These are phyloP conservation scores for Rosa chinensis DNA, from an alignment of 306 rosid species.

Conservation along the genomic window DNA sequence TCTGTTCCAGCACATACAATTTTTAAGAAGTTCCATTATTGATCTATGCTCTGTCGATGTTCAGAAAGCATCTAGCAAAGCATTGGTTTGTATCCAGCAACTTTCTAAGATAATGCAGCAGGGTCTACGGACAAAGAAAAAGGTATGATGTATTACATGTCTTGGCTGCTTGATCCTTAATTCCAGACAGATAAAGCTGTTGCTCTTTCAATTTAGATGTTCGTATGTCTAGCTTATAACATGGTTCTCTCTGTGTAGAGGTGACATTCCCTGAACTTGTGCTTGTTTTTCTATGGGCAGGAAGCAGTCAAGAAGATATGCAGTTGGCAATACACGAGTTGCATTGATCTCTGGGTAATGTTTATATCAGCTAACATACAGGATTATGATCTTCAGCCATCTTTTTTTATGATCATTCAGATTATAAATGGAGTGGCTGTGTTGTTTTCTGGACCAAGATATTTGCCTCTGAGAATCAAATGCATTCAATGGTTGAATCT, in stretches of 20 bases:
- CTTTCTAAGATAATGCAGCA: slow-evolving; percentile 66
- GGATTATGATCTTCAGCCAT: slow-evolving; percentile 72
- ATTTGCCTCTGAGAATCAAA: slow-evolving; percentile 82
- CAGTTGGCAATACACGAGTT: slow-evolving; percentile 73
- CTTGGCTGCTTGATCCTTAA: slow-evolving; percentile 21
- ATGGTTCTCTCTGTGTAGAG: not conserved
- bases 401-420: slow-evolving; percentile 60
- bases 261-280: slow-evolving; percentile 30
- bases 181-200: not conserved
- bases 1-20: slow-evolving; percentile 50
- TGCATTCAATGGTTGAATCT: slow-evolving; percentile 86
- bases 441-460: slow-evolving; percentile 90
- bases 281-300: slow-evolving; percentile 42
- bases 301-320: slow-evolving; percentile 77
- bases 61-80: slow-evolving; percentile 68
- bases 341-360: slow-evolving; percentile 83
- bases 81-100: slow-evolving; percentile 49
- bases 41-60: slow-evolving; percentile 81
- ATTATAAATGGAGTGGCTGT: slow-evolving; percentile 76
- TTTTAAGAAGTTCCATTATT: slow-evolving; percentile 69
- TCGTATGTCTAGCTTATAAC: not conserved
- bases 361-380: slow-evolving; percentile 53
- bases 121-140: slow-evolving; percentile 64
- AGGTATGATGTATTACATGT: slow-evolving; percentile 44
- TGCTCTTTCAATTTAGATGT: slow-evolving; percentile 7